Conservation (phyloP, 108 stramenopile genomes). For the Cyclostephanos tholiformis region DNA sequence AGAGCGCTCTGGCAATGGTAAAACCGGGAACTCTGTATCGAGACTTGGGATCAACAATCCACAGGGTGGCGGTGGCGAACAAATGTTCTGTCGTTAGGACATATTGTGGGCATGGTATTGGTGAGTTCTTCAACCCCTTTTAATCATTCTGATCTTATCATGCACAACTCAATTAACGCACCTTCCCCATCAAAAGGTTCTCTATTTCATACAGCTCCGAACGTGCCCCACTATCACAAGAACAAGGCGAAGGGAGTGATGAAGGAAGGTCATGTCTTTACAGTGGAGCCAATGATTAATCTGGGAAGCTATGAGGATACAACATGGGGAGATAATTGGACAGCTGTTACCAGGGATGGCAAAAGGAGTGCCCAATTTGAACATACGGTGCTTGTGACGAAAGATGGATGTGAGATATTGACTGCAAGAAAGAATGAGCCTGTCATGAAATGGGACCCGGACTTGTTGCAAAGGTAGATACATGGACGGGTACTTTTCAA, state of each 20-base stretch:
- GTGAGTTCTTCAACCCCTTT: slow-evolving; percentile 33
- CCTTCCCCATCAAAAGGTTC: not conserved
- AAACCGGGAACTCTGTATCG: slow-evolving; percentile 89
- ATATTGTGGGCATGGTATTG: slow-evolving; percentile 99
- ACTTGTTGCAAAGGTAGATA: slow-evolving; percentile 59
- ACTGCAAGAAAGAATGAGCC: slow-evolving; percentile 92
- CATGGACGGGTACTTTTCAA: not conserved
- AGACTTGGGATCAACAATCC: slow-evolving; percentile 91
- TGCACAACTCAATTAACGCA: not conserved
- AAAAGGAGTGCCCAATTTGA: slow-evolving; percentile 87
- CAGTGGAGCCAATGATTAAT: slow-evolving; percentile 99
- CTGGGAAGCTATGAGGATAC: slow-evolving; percentile 75
- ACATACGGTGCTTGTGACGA: slow-evolving; percentile 96
- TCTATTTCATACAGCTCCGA: slow-evolving; percentile 79
- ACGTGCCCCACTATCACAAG: slow-evolving; percentile 96
- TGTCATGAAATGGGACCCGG: slow-evolving; percentile 86
- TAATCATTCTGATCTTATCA: slow-evolving; percentile 62
- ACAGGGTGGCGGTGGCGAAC: slow-evolving; percentile 62
- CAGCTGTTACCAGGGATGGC: slow-evolving; percentile 85
- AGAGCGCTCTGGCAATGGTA: slow-evolving; percentile 69
- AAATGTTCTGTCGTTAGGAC: slow-evolving; percentile 86
- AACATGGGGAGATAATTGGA: slow-evolving; percentile 92
- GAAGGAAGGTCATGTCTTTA: slow-evolving; percentile 97
- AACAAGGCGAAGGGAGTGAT: slow-evolving; percentile 92
- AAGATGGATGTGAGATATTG: slow-evolving; percentile 93